A percentile compares a stretch with the other conserved stretches of the same genome.
Evolutionary conservation across 73 alveolate genomes (phyloP).

Genomic region (Tetrahymena thermophila): DNA sequence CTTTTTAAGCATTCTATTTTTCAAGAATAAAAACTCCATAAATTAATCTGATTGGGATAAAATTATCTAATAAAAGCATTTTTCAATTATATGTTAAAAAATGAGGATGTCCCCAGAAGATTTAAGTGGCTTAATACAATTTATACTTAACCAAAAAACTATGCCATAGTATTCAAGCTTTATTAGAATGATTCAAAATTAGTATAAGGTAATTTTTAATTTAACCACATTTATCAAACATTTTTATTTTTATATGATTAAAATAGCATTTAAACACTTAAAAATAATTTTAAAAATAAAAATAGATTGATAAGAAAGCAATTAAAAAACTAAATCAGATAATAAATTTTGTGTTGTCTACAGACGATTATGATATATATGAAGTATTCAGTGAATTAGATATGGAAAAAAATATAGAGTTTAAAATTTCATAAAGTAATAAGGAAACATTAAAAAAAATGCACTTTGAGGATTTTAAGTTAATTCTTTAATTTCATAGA

Average conservation of each 20-base stretch:
- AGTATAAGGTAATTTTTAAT: not conserved
- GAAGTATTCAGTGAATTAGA: not conserved
- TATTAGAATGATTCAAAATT: not conserved
- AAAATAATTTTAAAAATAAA: too few relatives aligned
- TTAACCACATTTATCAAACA: too few relatives aligned
- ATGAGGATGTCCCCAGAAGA: not conserved
- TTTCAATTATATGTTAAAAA: not conserved
- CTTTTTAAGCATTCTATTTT: not conserved
- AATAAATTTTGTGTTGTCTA: not conserved
- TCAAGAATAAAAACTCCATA: not conserved
- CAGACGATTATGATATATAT: not conserved
- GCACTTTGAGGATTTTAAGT: not conserved
- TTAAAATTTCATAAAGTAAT: not conserved
- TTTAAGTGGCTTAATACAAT: not conserved
- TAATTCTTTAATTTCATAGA: not conserved
- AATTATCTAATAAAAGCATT: not conserved
- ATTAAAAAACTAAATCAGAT: not conserved
- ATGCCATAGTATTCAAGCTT: not conserved
- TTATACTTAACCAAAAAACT: not conserved
- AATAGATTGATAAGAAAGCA: not conserved
- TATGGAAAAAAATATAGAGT: not conserved
- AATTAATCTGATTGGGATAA: not conserved
- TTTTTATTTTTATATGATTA: too few relatives aligned
- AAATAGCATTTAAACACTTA: too few relatives aligned
- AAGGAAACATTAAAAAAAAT: not conserved